Percentiles rank a stretch among this genome's conserved stretches.
phyloP scores from a whole-genome alignment of 2,329 filamentous ascomycete species.

The Sporothrix globosa region DNA sequence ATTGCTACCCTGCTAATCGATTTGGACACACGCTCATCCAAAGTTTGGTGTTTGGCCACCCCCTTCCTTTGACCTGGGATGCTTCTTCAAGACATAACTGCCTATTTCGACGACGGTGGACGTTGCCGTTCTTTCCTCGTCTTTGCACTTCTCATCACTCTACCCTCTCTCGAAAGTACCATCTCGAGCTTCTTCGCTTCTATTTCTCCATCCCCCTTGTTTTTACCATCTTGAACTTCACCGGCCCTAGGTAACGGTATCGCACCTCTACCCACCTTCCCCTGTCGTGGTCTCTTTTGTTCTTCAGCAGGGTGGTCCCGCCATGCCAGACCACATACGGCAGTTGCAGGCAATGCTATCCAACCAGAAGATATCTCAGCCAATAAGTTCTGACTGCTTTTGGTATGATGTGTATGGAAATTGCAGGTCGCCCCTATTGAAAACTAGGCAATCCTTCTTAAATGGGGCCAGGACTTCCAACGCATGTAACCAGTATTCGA shows the following conservation, averaged over 20 bases:
- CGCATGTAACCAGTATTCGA: background rate
- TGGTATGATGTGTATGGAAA: background rate
- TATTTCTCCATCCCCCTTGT: background rate
- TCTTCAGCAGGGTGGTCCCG: too few relatives aligned
- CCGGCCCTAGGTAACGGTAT: background rate
- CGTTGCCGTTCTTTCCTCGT: background rate
- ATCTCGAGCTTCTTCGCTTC: background rate
- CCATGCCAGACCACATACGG: background rate
- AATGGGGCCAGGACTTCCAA: background rate
- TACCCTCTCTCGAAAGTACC: background rate
- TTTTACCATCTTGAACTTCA: too few relatives aligned
- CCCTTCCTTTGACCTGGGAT: background rate
- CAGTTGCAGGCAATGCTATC: background rate
- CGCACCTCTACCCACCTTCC: background rate
- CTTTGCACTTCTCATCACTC: background rate
- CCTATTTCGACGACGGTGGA: background rate
- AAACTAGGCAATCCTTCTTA: conserved; percentile 6
- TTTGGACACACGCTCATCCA: background rate
- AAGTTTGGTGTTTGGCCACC: background rate
- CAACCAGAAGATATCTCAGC: conserved; percentile 5
- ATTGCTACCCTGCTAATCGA: background rate
- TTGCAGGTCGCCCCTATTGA: background rate
- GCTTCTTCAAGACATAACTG: background rate
- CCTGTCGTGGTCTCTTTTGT: background rate
- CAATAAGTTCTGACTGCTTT: conserved; percentile 16